Base-by-base conservation (phyloP, 2,329 filamentous ascomycete genomes). In the Phyllosticta citrichinensis region DNA sequence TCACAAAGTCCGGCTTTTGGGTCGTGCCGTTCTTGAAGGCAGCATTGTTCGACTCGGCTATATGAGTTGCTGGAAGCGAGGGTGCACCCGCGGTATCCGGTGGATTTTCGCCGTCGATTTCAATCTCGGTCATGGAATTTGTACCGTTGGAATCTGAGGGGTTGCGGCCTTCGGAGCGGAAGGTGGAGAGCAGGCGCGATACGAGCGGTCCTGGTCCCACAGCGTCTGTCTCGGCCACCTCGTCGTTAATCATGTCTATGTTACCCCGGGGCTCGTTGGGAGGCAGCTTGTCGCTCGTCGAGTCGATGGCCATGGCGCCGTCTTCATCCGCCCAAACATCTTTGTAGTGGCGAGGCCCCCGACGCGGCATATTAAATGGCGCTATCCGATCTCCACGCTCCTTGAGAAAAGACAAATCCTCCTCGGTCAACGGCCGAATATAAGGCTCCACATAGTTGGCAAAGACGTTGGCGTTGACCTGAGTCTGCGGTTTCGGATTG, bases 271-370 rank as follows among this genome's bases (percentile, higher is more conserved):
- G 81, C 67, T 94, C 87, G 69, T 97, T 96, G 1, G 88, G 81
- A 0, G 89, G 83, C 6, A 90, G 80, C 65, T 84, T 86, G 61
- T 91, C 86, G 40, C 82, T 80, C 5, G 83, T 80, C 4, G 83
- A 81, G 70, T 95, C 90, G 8, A 92, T 77, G 47, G 86, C 81
- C 79, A 91, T 87, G 55, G 83, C 80, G 10, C 90, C 91, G 69
- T 99, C 94, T 71, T 99, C 94, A 66, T 96, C 91, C 0, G 91
- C 88, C 94, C 94, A 99, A 10, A 93, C 80, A 63, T 97, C 92
- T 24, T 83, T 86, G 75, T 97, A 99, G 69, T 91, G 87, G 67
- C 86, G 87, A 72, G 89, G 88, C 54, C 91, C 92, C 22, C 91
- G 86, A 65, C 87, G 87, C 8, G 93, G 91, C 74, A 96, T 91